Base-by-base conservation (phyloP, 257 asterid genomes). In the Gentiana dahurica region DNA sequence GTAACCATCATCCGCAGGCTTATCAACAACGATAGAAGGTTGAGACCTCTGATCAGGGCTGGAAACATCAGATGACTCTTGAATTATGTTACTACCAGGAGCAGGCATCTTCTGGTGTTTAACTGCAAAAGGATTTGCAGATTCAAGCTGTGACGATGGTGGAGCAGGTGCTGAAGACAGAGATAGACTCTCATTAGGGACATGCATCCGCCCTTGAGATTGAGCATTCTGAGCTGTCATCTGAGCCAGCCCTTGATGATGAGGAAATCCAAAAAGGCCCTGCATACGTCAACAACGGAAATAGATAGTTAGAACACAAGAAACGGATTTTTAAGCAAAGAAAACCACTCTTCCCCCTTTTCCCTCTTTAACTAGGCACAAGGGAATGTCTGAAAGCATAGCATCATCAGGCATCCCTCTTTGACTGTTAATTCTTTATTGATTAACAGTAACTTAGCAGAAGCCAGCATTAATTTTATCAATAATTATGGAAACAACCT, bases 201-300 rank as follows among this genome's bases (percentile, higher is more conserved):
- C 55, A 38, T 65, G 84, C 71, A 71, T 36, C 51, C 73, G 79
- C 11, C 71, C 8, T 54, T 67, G 79, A 64, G 68, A 48, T 70
- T 70, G 90, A 34, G 60, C 61, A 24, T 79, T 71, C 54, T 75
- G 86, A 53, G 77, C 72, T 12, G 78, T 59, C 61, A 82, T 34
- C 71, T 76, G 92, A 62, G 86, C 72, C 52, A 70, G 74, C 54
- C 66, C 65, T 63, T 86, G 89, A 69, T 79, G 87, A 64, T 78
- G 83, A 2, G 89, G 69, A 46, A 74, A 62, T 60, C 84, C 94
- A 50, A 70, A 67, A 8, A 64, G 44, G 51, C 79, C 89, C 95
- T 80, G 59, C 60, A 63, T 54, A 61, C 50, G 60, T 52, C 49
- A 65, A 63, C 57, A 56, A 59, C 41, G 4, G 6, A 62, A 69